These are phyloP conservation scores for Chlamydomonas sphaeroides DNA, from an alignment of 139 green algal species.

Conservation along the genomic window DNA sequence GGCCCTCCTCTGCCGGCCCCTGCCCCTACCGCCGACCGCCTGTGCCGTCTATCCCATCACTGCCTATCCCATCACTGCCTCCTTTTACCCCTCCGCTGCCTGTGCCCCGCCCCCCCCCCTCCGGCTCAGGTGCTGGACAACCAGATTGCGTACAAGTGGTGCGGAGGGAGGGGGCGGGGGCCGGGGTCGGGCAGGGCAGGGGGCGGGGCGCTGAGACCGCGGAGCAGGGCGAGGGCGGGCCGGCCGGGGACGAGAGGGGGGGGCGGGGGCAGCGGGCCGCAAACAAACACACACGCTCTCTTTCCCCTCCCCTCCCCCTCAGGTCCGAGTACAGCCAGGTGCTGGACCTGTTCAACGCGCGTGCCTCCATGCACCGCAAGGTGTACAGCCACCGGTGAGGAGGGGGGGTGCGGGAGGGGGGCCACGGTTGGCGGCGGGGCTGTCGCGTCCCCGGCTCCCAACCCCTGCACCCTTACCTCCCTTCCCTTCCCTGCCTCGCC, in stretches of 20 bases:
- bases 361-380: slow-evolving; percentile 75
- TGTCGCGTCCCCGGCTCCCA: no score
- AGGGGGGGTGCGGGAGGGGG: slow-evolving; percentile 18
- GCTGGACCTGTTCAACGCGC: slow-evolving; percentile 77
- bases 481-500: background rate
- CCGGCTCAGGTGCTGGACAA: slow-evolving; percentile 74
- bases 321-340: slow-evolving; percentile 84
- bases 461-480: background rate
- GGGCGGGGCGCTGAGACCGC: no score
- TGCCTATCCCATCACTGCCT: no score
- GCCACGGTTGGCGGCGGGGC: background rate
- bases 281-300: no score
- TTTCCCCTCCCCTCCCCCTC: background rate
- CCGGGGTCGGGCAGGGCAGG: no score
- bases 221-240: no score
- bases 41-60: no score
- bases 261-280: no score
- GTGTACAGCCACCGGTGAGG: slow-evolving; percentile 84
- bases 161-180: background rate
- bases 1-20: background rate
- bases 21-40: no score
- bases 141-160: slow-evolving; percentile 86
- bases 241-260: no score
- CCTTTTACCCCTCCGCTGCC: no score
- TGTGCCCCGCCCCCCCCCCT: background rate